These are phyloP conservation scores for Vinca minor DNA, from an alignment of 257 asterid genomes.

Conservation along the genomic window DNA sequence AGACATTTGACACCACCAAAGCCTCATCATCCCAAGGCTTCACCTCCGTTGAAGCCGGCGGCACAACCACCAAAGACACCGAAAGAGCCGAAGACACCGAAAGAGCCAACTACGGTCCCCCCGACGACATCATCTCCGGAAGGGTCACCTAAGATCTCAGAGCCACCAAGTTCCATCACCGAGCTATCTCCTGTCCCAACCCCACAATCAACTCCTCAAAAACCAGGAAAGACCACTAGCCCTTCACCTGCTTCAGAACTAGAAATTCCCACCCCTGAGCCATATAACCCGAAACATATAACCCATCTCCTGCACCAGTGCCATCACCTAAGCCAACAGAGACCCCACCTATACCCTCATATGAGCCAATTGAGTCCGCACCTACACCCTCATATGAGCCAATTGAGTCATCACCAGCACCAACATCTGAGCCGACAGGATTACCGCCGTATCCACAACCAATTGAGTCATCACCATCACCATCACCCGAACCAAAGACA, in stretches of 20 bases:
- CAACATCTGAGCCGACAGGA: background rate
- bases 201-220: background rate
- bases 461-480: background rate
- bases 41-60: conserved; percentile 5
- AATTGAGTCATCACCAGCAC: background rate
- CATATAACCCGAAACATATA: no score
- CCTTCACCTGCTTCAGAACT: background rate
- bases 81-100: background rate
- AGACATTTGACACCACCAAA: conserved; percentile 2
- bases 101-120: background rate
- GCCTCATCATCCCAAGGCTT: background rate
- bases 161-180: background rate
- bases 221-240: background rate
- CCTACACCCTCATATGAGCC: conserved; percentile 3
- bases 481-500: background rate
- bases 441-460: background rate
- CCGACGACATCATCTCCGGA: background rate
- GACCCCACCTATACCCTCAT: background rate
- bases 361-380: background rate
- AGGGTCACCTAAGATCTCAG: background rate
- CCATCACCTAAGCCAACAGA: background rate
- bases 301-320: background rate
- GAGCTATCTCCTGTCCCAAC: conserved; percentile 1
- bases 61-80: conserved; percentile 10
- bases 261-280: background rate